phyloP scores from a whole-genome alignment of 129 eudicot species.

The Centella asiatica region DNA sequence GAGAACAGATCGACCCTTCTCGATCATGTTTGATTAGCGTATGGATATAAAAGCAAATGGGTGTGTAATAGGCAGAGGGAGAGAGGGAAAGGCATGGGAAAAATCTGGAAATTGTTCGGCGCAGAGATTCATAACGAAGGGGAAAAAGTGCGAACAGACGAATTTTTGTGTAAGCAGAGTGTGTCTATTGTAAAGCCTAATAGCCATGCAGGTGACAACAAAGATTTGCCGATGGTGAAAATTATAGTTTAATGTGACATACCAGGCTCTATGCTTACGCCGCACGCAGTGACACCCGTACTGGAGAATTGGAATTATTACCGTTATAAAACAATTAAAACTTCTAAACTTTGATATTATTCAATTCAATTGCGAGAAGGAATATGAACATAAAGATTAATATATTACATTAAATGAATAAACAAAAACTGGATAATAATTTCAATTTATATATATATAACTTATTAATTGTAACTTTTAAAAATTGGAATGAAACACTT shows the following conservation, averaged over 20 bases:
- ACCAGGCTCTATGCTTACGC: conserved; percentile 15
- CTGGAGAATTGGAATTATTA: no score
- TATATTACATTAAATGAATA: no score
- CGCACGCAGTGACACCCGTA: neutral
- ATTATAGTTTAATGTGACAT: neutral
- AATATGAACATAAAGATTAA: no score
- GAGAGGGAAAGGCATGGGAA: conserved; percentile 9
- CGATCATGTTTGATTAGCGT: conserved; percentile 3
- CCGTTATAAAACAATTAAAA: no score
- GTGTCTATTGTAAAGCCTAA: conserved; percentile 25
- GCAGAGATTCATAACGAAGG: conserved; percentile 26
- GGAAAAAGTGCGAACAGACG: conserved; percentile 35
- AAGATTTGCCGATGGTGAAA: conserved; percentile 12
- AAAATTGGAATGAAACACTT: no score
- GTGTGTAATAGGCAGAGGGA: conserved; percentile 6
- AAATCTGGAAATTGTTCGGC: conserved; percentile 24
- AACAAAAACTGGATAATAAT: no score
- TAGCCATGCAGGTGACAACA: conserved; percentile 51
- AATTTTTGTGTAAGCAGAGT: conserved; percentile 50
- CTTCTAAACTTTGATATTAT: no score
- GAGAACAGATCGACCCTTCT: neutral
- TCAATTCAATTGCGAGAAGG: no score
- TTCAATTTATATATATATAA: no score
- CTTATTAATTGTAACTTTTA: no score
- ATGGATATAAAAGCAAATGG: conserved; percentile 9